Percentiles rank a stretch among this genome's conserved stretches.
Evolutionary conservation across 2,329 filamentous ascomycete species (phyloP).

Genomic region (Aspergillus sp.): DNA sequence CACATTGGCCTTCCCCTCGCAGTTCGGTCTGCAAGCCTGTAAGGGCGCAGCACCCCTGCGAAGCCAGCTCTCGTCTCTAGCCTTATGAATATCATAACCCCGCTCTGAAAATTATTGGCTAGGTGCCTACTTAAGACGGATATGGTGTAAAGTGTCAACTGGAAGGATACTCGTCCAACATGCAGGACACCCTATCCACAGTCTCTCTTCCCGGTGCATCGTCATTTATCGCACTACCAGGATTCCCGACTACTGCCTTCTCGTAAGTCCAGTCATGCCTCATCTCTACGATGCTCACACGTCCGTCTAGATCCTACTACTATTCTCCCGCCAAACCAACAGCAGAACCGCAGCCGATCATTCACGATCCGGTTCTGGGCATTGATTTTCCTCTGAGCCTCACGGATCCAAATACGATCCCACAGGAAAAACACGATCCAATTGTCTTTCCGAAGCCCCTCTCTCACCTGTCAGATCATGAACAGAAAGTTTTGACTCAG

Average conservation of each 20-base stretch:
- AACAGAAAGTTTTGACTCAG: conserved; percentile 44
- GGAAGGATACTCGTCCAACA: neutral
- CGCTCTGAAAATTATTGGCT: too few relatives aligned
- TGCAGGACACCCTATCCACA: conserved; percentile 7
- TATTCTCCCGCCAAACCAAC: conserved; percentile 46
- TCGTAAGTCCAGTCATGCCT: conserved; percentile 30
- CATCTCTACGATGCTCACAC: neutral
- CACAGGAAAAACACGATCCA: conserved; percentile 49
- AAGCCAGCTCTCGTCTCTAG: too few relatives aligned
- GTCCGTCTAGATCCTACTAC: conserved; percentile 37
- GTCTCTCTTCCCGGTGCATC: conserved; percentile 21
- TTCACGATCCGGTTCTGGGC: conserved; percentile 56
- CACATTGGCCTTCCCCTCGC: too few relatives aligned
- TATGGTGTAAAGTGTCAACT: too few relatives aligned
- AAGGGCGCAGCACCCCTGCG: too few relatives aligned
- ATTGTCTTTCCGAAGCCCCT: conserved; percentile 50
- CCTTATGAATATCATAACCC: too few relatives aligned
- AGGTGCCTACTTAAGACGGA: too few relatives aligned
- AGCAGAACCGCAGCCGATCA: conserved; percentile 53
- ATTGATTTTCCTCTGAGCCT: conserved; percentile 55
- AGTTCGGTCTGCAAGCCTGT: too few relatives aligned
- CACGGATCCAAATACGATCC: conserved; percentile 55
- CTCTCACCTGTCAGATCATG: conserved; percentile 43
- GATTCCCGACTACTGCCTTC: conserved; percentile 53
- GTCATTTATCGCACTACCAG: conserved; percentile 36